These are phyloP conservation scores for Penicillium chermesinum DNA, from an alignment of 495 filamentous ascomycete genomes.

Conservation along the genomic window DNA sequence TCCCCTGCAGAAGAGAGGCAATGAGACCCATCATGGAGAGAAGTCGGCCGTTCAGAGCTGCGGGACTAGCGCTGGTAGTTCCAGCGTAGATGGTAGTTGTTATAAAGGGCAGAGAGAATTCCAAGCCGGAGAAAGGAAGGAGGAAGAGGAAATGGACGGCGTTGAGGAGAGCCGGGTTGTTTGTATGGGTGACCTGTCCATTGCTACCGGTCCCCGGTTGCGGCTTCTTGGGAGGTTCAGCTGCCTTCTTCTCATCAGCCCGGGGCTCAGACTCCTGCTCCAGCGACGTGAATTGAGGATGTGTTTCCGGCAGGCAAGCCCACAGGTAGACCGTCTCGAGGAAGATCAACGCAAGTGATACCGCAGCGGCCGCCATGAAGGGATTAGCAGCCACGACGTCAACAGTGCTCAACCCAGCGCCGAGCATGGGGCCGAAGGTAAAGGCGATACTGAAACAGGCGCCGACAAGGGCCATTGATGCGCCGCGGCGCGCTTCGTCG, in stretches of 20 bases:
- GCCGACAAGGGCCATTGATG: slow-evolving; percentile 93
- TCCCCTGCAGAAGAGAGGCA: slow-evolving; percentile 85
- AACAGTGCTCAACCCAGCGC: slow-evolving; percentile 73
- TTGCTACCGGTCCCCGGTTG: background rate
- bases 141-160: slow-evolving; percentile 84
- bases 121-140: slow-evolving; percentile 95
- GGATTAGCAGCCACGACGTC: slow-evolving; percentile 79
- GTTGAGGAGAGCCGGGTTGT: slow-evolving; percentile 79
- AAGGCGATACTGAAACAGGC: slow-evolving; percentile 97
- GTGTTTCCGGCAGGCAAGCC: slow-evolving; percentile 79
- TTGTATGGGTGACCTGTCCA: slow-evolving; percentile 48
- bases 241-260: background rate
- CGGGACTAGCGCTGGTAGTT: slow-evolving; percentile 46
- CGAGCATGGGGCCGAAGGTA: slow-evolving; percentile 88
- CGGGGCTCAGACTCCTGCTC: slow-evolving; percentile 15
- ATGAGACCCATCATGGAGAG: slow-evolving; percentile 90
- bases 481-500: slow-evolving; percentile 70
- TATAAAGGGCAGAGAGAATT: slow-evolving; percentile 91
- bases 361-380: slow-evolving; percentile 82
- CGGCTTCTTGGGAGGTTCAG: background rate
- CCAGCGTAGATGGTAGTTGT: slow-evolving; percentile 82
- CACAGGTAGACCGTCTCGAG: slow-evolving; percentile 89
- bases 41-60: slow-evolving; percentile 74
- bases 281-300: slow-evolving; percentile 49
- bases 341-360: slow-evolving; percentile 76